phyloP scores from a whole-genome alignment of 179 eudicot species.

The Heliamphora pulchella region DNA sequence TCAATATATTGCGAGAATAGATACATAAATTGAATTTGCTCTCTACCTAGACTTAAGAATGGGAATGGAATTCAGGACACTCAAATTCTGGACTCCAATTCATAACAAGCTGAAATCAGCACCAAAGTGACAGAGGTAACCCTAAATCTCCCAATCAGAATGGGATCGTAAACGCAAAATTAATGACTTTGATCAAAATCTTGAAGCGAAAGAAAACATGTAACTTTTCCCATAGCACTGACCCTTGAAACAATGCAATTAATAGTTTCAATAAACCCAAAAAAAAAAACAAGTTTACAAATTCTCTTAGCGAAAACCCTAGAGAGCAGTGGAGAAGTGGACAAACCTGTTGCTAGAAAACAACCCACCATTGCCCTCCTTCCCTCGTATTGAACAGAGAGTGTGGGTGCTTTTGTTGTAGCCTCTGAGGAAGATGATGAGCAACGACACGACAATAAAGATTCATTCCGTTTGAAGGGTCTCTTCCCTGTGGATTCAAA shows the following conservation, averaged over 20 bases:
- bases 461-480: conserved; percentile 7
- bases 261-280: neutral
- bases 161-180: neutral
- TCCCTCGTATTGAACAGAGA: conserved; percentile 19
- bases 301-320: neutral
- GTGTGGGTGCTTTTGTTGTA: neutral
- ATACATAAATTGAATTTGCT: neutral
- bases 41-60: neutral
- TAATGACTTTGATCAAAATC: neutral
- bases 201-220: neutral
- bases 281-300: neutral
- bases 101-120: neutral
- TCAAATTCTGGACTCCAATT: too few species aligned
- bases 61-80: neutral
- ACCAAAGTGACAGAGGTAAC: neutral
- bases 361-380: conserved; percentile 39
- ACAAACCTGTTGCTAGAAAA: conserved; percentile 38
- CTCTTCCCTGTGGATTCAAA: conserved; percentile 26
- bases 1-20: neutral
- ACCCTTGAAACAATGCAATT: neutral
- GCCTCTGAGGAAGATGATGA: conserved; percentile 27
- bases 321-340: neutral
- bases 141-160: conserved; percentile 2
- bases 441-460: conserved; percentile 27
- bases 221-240: neutral